A percentile compares a stretch with the other conserved stretches of the same genome.
These are phyloP conservation scores for Cryptomeria japonica DNA, from an alignment of 75 land plant species.

Conservation along the genomic window DNA sequence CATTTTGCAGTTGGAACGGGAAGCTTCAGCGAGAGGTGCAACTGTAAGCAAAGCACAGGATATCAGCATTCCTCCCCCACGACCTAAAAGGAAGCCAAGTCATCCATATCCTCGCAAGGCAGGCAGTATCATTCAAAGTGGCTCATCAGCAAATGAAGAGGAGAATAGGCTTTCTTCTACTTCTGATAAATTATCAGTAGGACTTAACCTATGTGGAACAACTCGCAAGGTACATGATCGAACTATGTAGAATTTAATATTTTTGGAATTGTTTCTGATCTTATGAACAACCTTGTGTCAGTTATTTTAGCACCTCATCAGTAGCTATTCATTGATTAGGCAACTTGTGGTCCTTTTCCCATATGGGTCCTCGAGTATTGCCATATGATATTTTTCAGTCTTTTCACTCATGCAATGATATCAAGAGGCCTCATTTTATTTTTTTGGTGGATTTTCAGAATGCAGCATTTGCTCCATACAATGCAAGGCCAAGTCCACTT, in stretches of 20 bases:
- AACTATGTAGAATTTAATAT: neutral
- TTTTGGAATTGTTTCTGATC: neutral
- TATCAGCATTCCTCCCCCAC: conserved; percentile 96
- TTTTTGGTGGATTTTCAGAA: neutral
- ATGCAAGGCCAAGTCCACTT: neutral
- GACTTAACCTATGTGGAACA: neutral
- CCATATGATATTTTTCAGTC: neutral
- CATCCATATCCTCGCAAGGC: conserved; percentile 97
- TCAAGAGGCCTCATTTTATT: neutral
- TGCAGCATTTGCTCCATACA: conserved; percentile 16
- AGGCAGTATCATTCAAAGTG: conserved; percentile 8
- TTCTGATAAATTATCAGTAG: neutral
- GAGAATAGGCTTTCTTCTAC: conserved; percentile 49
- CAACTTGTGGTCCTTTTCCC: neutral
- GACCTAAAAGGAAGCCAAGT: conserved; percentile 95
- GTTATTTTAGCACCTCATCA: neutral
- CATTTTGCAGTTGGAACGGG: conserved; percentile 76
- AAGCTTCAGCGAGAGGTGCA: conserved; percentile 60
- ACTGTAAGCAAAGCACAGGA: conserved; percentile 54
- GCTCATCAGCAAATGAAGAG: conserved; percentile 17
- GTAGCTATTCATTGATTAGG: neutral
- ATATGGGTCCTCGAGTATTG: neutral
- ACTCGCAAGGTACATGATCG: neutral
- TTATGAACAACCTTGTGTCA: neutral
- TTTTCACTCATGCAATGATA: neutral